A percentile compares a stretch with the other conserved stretches of the same genome.
These are phyloP conservation scores for Globisporangium spinosum DNA, from an alignment of 352 stramenopile genomes.

Conservation along the genomic window DNA sequence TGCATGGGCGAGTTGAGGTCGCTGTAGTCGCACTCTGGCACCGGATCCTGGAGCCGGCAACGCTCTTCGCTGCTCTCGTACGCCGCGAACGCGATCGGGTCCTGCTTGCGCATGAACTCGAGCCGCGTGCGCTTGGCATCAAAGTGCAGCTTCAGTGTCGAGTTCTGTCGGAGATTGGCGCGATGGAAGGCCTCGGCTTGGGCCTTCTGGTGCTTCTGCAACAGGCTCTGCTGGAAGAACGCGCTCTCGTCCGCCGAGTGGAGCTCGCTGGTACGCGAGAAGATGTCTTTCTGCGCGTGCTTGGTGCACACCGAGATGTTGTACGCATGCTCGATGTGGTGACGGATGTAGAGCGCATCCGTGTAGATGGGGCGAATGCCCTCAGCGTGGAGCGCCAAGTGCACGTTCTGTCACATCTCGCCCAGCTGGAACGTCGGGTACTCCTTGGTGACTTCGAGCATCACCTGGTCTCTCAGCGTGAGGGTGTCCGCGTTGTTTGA, in stretches of 20 bases:
- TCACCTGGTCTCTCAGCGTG: slow-evolving; percentile 44
- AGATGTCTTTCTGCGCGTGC: slow-evolving; percentile 51
- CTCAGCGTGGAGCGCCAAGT: slow-evolving; percentile 58
- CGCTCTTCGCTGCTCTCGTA: slow-evolving; percentile 41
- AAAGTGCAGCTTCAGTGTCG: slow-evolving; percentile 69
- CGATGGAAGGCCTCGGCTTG: slow-evolving; percentile 57
- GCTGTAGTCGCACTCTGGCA: slow-evolving; percentile 40
- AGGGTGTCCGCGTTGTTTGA: slow-evolving; percentile 16
- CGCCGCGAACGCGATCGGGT: slow-evolving; percentile 46
- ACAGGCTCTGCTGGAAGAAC: slow-evolving; percentile 53
- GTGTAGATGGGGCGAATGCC: slow-evolving; percentile 69
- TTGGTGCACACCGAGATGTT: slow-evolving; percentile 66
- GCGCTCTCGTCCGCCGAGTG: slow-evolving; percentile 25
- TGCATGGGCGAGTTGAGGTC: slow-evolving; percentile 44
- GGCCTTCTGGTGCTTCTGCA: slow-evolving; percentile 66
- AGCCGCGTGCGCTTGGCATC: slow-evolving; percentile 69
- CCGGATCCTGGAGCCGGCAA: slow-evolving; percentile 43
- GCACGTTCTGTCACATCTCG: slow-evolving; percentile 73
- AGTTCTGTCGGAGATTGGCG: slow-evolving; percentile 55
- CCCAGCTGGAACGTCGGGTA: slow-evolving; percentile 62
- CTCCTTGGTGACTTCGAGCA: slow-evolving; percentile 75
- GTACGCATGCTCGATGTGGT: slow-evolving; percentile 71
- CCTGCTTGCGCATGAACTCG: slow-evolving; percentile 63
- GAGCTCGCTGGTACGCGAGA: slow-evolving; percentile 21
- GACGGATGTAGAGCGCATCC: slow-evolving; percentile 66